phyloP scores from a whole-genome alignment of 768 basidiomycete species.

The Amylocystis lapponica region DNA sequence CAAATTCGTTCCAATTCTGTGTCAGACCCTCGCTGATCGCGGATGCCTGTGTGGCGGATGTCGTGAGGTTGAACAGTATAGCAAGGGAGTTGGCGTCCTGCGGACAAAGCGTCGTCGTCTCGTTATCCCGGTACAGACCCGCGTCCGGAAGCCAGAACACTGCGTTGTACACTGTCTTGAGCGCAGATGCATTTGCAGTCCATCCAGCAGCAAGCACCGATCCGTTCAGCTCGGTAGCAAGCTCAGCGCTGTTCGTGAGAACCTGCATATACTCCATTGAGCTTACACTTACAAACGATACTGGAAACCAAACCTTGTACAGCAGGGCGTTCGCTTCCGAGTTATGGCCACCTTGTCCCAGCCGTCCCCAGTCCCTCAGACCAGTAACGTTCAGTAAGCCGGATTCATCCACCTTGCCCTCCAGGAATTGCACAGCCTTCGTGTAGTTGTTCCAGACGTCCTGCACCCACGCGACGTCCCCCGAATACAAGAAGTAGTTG shows the following conservation, averaged over 20 bases:
- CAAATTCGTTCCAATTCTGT: constrained; percentile 48
- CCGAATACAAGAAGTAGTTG: constrained; percentile 53
- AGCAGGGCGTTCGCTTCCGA: constrained; percentile 51
- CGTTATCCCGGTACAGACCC: constrained; percentile 52
- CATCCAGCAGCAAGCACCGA: constrained; percentile 31
- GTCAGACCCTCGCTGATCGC: constrained; percentile 41
- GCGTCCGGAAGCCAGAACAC: constrained; percentile 44
- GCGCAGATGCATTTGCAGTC: constrained; percentile 38
- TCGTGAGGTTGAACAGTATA: constrained; percentile 46
- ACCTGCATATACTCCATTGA: constrained; percentile 28
- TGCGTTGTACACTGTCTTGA: constrained; percentile 45
- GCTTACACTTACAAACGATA: neutral
- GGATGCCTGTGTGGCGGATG: constrained; percentile 30
- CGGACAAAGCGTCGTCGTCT: constrained; percentile 44
- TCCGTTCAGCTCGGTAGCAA: constrained; percentile 36
- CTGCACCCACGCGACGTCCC: constrained; percentile 46
- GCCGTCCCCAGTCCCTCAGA: constrained; percentile 50
- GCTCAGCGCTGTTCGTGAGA: constrained; percentile 39
- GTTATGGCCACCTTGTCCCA: constrained; percentile 51
- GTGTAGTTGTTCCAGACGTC: constrained; percentile 51
- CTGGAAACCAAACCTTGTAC: constrained; percentile 36
- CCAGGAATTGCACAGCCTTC: constrained; percentile 48
- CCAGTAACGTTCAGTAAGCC: constrained; percentile 55
- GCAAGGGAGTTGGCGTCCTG: constrained; percentile 58
- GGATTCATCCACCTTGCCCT: constrained; percentile 42